Conservation (phyloP, 2,329 filamentous ascomycete species). For the Microdochium bolleyi region DNA sequence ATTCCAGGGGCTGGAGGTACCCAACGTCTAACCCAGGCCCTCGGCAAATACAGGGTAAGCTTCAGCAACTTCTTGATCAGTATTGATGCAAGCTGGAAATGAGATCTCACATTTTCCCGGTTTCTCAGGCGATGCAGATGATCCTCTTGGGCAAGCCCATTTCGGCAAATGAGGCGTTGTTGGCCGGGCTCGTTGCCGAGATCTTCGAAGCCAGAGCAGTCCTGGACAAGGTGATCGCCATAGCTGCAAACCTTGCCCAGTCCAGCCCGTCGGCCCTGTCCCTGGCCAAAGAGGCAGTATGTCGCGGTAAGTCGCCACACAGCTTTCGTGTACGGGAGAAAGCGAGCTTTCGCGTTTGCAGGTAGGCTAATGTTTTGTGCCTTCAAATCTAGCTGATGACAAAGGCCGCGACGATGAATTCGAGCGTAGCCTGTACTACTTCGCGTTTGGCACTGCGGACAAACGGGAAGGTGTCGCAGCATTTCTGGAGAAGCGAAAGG, state of each 20-base stretch:
- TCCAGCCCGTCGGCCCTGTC: not conserved
- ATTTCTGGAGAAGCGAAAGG: conserved; percentile 4
- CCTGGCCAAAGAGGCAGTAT: conserved; percentile 3
- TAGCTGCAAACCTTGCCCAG: not conserved
- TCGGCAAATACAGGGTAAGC: conserved; percentile 1
- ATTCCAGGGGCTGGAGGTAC: conserved; percentile 21
- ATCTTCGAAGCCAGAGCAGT: not conserved
- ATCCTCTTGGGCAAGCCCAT: conserved; percentile 11
- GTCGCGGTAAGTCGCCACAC: not conserved
- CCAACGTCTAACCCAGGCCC: conserved; percentile 6
- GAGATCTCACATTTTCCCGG: not conserved
- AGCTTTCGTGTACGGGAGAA: no score
- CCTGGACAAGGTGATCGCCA: not conserved
- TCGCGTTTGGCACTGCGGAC: conserved; percentile 2
- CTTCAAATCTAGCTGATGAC: conserved; percentile 1
- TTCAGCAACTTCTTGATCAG: not conserved
- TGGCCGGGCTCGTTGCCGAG: conserved; percentile 5
- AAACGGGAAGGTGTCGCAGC: conserved; percentile 3
- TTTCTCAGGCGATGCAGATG: conserved; percentile 12
- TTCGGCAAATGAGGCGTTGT: conserved; percentile 8
- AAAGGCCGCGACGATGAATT: conserved; percentile 3
- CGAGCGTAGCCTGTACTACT: conserved; percentile 4
- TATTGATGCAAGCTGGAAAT: not conserved
- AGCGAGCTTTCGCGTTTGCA: not conserved
- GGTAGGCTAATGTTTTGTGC: not conserved